These are phyloP conservation scores for Rosa hybrid DNA, from an alignment of 331 rosid species.

Conservation along the genomic window DNA sequence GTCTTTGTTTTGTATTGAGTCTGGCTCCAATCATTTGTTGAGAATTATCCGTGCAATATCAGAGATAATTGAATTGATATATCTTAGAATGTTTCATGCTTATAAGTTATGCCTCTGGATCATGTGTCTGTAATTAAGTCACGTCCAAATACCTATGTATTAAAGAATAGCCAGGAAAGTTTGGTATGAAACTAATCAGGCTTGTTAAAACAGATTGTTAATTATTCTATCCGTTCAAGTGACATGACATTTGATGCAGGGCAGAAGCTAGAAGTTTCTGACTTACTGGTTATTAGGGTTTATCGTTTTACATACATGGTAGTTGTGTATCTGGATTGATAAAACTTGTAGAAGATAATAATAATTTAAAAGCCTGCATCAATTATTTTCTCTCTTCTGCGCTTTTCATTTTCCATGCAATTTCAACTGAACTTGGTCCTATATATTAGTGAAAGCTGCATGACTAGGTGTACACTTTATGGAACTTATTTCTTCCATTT, in stretches of 20 bases:
- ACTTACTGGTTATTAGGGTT: background rate
- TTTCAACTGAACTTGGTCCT: background rate
- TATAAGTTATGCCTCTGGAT: background rate
- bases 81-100: background rate
- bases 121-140: background rate
- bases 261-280: background rate
- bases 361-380: background rate
- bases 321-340: constrained; percentile 1
- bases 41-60: constrained; percentile 3
- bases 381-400: background rate
- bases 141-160: background rate
- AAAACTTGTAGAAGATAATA: constrained; percentile 4
- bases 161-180: background rate
- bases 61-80: background rate
- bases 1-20: constrained; percentile 13
- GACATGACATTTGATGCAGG: background rate
- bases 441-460: constrained; percentile 9
- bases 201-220: background rate
- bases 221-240: background rate
- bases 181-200: background rate
- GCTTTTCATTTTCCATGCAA: background rate
- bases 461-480: background rate
- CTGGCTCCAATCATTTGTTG: constrained; percentile 14
- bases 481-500: background rate
- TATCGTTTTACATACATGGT: background rate